phyloP scores from a whole-genome alignment of 2,329 filamentous ascomycete species.

The Ciborinia camelliae region DNA sequence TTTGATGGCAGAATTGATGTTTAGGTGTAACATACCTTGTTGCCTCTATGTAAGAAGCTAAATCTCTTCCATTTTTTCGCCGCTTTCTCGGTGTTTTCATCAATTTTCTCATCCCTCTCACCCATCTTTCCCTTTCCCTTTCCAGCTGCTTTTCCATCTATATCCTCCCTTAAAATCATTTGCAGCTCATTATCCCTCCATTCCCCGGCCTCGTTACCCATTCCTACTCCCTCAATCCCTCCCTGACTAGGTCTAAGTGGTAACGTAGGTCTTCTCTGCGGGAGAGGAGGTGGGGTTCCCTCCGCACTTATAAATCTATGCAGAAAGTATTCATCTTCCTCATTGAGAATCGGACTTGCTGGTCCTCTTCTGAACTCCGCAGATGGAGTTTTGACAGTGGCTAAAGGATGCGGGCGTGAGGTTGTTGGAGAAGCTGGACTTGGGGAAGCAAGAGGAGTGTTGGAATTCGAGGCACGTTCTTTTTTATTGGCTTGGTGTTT shows the following conservation, averaged over 20 bases:
- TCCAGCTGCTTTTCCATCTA: conserved; percentile 38
- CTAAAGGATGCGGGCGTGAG: conserved; percentile 4
- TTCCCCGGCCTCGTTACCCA: conserved; percentile 26
- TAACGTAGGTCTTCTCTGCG: conserved; percentile 34
- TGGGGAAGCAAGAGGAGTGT: conserved; percentile 18
- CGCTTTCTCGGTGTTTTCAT: conserved; percentile 33
- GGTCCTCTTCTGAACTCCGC: neutral
- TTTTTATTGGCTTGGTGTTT: conserved; percentile 53
- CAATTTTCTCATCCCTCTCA: conserved; percentile 30
- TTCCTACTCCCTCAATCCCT: neutral
- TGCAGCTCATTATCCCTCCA: conserved; percentile 30
- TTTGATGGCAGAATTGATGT: neutral
- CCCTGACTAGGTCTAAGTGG: conserved; percentile 11
- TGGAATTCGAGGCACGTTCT: conserved; percentile 8
- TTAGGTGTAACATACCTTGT: conserved; percentile 29
- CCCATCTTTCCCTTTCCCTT: conserved; percentile 34
- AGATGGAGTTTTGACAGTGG: conserved; percentile 19
- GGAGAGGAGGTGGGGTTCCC: conserved; percentile 51
- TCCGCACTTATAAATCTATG: conserved; percentile 51
- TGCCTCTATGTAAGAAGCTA: conserved; percentile 38
- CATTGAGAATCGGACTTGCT: conserved; percentile 48
- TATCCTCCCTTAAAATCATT: conserved; percentile 47
- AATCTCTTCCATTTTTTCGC: conserved; percentile 42
- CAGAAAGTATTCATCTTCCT: conserved; percentile 58
- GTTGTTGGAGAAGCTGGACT: neutral